Base-by-base conservation (phyloP, 805 yeast species). In the Candida coquimbonensis region DNA sequence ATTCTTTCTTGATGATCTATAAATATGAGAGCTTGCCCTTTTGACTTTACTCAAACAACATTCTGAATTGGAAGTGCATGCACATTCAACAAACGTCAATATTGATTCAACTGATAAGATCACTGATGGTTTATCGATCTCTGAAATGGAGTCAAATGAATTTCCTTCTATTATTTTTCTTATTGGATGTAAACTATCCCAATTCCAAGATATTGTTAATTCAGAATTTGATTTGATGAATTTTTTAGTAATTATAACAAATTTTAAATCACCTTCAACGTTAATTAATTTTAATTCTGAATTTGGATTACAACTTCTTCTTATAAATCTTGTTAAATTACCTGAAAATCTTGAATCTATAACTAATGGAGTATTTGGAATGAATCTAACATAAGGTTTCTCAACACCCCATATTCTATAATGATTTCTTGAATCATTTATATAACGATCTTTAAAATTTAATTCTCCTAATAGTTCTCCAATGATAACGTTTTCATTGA, bases 291-390 rank as follows among this genome's bases (percentile, higher is more conserved):
- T 71, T 27, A 91, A 65, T 49, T 72, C 77, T 56, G 89, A 82
- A 62, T 88, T 89, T 7, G 96, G 88, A 11, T 74, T 63, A 56
- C 96, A 87, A 9, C 89, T 70, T 48, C 83, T 78, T 48, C 97
- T 70, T 29, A 87, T 68, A 59, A 86, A 91, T 42, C 96, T 65
- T 0, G 89, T 70, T 32, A 74, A 72, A 53, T 87, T 86, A 0
- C 97, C 98, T 5, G 79, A 72, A 37, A 80, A 75, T 48, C 96
- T 73, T n/a, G 89, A 76, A 63, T 90, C 96, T 16, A 90, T 67
- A 4, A 75, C 81, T n/a, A 89, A 54, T 0, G 83, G 82, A 43
- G 81, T 62, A n/a, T 68, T 64, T 0, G 80, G 73, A 44, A 80
- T 77, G 51, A 80, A 78, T 11, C 75, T 53, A 0, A 79, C 83